Evolutionary conservation across 441 rosid species (phyloP).

Genomic region (Corymbia citriodora): DNA sequence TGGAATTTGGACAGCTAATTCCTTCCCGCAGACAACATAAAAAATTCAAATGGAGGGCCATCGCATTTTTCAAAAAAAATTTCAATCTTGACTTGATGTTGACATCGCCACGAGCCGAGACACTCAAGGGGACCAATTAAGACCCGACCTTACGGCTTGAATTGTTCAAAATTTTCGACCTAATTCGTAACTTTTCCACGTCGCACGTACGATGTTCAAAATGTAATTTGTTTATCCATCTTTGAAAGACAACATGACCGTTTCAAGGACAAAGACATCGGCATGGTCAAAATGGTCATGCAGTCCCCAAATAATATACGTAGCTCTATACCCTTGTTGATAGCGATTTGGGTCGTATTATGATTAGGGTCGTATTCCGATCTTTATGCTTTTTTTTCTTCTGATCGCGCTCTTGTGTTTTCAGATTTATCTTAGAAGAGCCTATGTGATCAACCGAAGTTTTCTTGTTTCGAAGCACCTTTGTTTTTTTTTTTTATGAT

Average conservation of each 20-base stretch:
- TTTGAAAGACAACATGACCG: neutral
- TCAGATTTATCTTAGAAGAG: neutral
- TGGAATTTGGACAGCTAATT: neutral
- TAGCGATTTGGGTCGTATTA: neutral
- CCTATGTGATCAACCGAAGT: neutral
- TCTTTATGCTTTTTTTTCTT: neutral
- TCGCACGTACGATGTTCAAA: neutral
- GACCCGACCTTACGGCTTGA: neutral
- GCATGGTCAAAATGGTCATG: neutral
- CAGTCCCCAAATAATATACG: neutral
- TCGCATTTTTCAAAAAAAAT: neutral
- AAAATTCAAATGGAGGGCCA: neutral
- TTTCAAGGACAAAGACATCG: neutral
- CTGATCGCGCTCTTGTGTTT: rapidly evolving
- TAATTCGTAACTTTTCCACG: neutral
- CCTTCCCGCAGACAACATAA: neutral
- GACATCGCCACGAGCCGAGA: too few relatives aligned
- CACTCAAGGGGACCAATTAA: neutral
- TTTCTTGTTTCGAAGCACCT: neutral
- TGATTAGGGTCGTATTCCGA: neutral
- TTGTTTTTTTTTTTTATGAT: too few relatives aligned
- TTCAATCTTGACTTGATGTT: neutral
- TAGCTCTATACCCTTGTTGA: neutral
- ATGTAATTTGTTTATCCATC: neutral
- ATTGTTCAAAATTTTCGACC: neutral